These are phyloP conservation scores for Acidomyces sp. DNA, from an alignment of 495 filamentous ascomycete species.

Conservation along the genomic window DNA sequence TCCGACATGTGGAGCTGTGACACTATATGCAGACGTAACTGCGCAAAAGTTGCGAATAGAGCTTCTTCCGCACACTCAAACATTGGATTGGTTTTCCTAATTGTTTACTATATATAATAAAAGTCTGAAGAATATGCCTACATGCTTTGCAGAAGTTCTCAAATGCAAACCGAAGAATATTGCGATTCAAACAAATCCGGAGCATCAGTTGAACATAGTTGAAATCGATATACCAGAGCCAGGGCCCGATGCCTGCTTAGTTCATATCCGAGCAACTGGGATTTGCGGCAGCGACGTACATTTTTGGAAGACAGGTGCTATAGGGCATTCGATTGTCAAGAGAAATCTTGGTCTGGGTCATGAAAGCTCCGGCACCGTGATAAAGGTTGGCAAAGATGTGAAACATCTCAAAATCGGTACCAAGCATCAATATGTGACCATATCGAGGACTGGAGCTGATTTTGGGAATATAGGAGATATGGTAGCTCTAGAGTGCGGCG, in stretches of 20 bases:
- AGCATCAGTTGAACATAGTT: slow-evolving; percentile 17
- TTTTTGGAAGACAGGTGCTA: slow-evolving; percentile 21
- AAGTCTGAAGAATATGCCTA: too few species aligned
- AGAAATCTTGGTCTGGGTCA: slow-evolving; percentile 15
- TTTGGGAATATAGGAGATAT: slow-evolving; percentile 11
- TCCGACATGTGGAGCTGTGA: too few species aligned
- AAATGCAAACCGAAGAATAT: slow-evolving; percentile 20
- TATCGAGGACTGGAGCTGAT: neutral
- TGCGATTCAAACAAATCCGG: slow-evolving; percentile 18
- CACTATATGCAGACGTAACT: too few species aligned
- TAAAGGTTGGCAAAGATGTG: slow-evolving; percentile 16
- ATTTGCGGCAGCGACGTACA: slow-evolving; percentile 21
- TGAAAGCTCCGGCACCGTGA: slow-evolving; percentile 17
- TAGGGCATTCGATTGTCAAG: slow-evolving; percentile 15
- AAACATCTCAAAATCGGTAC: slow-evolving; percentile 10
- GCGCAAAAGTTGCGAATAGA: too few species aligned
- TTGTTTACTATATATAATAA: too few species aligned
- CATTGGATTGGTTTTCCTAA: too few species aligned
- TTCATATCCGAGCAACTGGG: slow-evolving; percentile 21
- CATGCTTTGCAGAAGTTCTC: slow-evolving; percentile 12
- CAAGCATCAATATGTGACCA: neutral
- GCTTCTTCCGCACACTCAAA: too few species aligned
- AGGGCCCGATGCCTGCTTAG: slow-evolving; percentile 15
- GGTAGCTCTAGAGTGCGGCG: slow-evolving; percentile 20
- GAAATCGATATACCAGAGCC: slow-evolving; percentile 16